Evolutionary conservation across 306 rosid genomes (phyloP), one percentile per base, ranked within the genome.

Genomic region (Gleditsia sinensis): DNA sequence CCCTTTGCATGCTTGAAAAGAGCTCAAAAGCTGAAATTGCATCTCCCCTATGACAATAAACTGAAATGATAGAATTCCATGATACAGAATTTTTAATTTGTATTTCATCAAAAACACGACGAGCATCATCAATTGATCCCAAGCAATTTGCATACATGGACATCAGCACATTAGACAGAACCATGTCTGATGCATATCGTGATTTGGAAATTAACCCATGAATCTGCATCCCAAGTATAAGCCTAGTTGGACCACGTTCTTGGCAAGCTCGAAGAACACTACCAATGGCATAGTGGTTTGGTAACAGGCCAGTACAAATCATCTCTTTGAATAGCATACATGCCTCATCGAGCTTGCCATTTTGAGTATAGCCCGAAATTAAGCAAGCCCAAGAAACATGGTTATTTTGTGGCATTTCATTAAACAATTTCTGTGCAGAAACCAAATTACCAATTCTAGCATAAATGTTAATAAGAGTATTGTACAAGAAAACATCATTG

Each of bases 31-130:
- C 91, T 69, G 87, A 86, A 75, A 72, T 53, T 74, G 85, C 80
- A 82, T 91, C 88, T 34, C 91, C 93, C 80, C 85, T 85, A 16
- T 78, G 90, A 56, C 91, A 88, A 76, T 86, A 93, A 45, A 85
- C 90, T 0, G 98, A 91, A 82, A 93, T 86, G 63, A 93, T 85
- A 54, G 93, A 87, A 84, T 91, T 93, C 98, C 97, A 93, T 1
- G 98, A 88, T 39, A 75, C 62, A 43, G 86, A 88, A 82, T 81
- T 89, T 71, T 74, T 82, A 13, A 80, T 30, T 59, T 67, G 25
- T 17, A 83, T 82, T 69, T 87, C 89, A 43, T 88, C 75, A 66
- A 93, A 93, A 80, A 84, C 85, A 54, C 71, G 83, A 32, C 69
- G 85, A 55, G 97, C 92, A 49, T 91, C 90, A 71, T 81, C 79